Conservation (phyloP, 2,329 filamentous ascomycete genomes). For the Paracorniculantispora psalliotae region DNA sequence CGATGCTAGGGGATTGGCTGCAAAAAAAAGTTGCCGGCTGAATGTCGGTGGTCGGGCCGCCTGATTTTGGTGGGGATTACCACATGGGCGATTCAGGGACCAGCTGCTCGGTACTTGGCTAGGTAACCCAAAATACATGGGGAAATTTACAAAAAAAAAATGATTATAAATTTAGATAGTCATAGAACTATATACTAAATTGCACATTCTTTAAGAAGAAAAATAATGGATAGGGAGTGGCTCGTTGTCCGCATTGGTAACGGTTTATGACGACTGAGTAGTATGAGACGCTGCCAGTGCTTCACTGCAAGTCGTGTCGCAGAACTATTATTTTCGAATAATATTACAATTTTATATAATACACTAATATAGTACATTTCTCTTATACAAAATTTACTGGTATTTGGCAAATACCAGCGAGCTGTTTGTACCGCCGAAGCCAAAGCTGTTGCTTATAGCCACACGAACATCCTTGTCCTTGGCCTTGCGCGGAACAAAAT, state of each 20-base stretch:
- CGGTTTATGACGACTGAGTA: too few relatives aligned
- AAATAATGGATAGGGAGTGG: too few relatives aligned
- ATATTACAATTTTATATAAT: background rate
- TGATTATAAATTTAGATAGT: too few relatives aligned
- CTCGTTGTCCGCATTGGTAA: too few relatives aligned
- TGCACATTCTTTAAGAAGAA: too few relatives aligned
- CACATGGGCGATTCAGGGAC: background rate
- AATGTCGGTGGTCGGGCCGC: constrained; percentile 18
- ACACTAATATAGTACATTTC: background rate
- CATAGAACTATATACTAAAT: too few relatives aligned
- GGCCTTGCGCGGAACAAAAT: constrained; percentile 70
- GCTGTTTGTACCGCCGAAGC: constrained; percentile 95
- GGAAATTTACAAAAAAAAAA: too few relatives aligned
- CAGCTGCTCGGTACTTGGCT: background rate
- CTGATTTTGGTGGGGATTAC: background rate
- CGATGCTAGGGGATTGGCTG: background rate
- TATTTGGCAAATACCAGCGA: constrained; percentile 66
- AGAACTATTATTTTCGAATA: too few relatives aligned
- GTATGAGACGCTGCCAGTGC: background rate
- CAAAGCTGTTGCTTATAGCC: constrained; percentile 91
- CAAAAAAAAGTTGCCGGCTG: constrained; percentile 20
- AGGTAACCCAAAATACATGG: too few relatives aligned
- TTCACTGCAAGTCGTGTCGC: background rate
- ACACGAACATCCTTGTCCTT: constrained; percentile 68
- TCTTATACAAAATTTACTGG: background rate